phyloP scores from a whole-genome alignment of 345 rosid genomes.

The Acer negundo region DNA sequence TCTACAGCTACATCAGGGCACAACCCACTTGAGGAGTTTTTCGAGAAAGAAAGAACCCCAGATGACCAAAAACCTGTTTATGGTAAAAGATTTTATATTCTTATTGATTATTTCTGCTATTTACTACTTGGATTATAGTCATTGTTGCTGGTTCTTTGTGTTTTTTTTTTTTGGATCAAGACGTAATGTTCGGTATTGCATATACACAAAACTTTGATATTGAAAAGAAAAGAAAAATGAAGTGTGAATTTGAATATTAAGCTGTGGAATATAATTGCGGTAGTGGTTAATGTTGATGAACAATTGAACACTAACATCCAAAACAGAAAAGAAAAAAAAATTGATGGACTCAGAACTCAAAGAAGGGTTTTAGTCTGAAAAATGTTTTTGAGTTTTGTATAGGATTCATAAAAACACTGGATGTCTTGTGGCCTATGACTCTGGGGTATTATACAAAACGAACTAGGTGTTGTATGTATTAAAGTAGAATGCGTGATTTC shows the following conservation, averaged over 20 bases:
- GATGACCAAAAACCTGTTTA: conserved; percentile 79
- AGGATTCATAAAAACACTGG: background rate
- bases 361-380: background rate
- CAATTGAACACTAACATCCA: background rate
- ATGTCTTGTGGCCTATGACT: background rate
- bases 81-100: conserved; percentile 37
- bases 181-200: background rate
- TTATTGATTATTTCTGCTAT: background rate
- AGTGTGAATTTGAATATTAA: background rate
- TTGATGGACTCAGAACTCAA: background rate
- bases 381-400: background rate
- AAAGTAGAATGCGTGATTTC: background rate
- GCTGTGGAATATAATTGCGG: background rate
- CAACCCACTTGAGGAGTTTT: conserved; percentile 86
- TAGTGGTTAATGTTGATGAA: background rate
- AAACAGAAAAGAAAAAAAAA: too few relatives aligned
- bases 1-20: conserved; percentile 35
- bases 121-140: background rate
- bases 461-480: background rate
- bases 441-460: background rate
- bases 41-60: conserved; percentile 66
- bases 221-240: background rate
- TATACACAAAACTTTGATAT: background rate
- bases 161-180: background rate
- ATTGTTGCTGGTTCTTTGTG: background rate